Base-by-base conservation (phyloP, 2,329 filamentous ascomycete genomes). In the Pezicula neosporulosa region DNA sequence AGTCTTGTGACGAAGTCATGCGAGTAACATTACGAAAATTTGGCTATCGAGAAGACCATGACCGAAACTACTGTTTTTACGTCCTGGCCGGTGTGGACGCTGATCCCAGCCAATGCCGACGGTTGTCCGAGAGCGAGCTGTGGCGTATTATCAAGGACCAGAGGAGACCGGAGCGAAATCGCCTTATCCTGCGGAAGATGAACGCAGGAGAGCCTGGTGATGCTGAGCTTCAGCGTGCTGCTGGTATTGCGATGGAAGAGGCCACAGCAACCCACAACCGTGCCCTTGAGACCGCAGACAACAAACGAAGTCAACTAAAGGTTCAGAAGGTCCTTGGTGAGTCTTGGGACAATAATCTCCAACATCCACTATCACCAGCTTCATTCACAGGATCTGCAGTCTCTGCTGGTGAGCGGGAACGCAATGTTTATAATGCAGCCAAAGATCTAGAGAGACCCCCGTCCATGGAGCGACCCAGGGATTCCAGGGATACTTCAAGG, bases 1-100 rank as follows among this genome's bases (percentile, higher is more conserved):
- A 86, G 65, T 94, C 88, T 5, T 89, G 90, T 54, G 94, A 97
- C 63, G 91, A 97, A 60, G 89, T 97, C 48, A 93, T 97, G 76
- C 81, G 91, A 43, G 87, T 90, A 54, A 96, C 94, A 0, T 73
- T 97, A 42, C 84, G 87, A 60, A 97, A 97, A 68, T 89, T 96
- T 57, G 85, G 86, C 38, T 79, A 96, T 28, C 89, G 91, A 19
- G 91, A 96, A 65, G 89, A 93, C 56, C 91, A 97, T 63, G 89
- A 94, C 67, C 84, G 91, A 63, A 96, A 95, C 65, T 97, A 96
- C 72, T 97, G 92, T 74, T 97, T 99, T 73, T 97, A 94, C 77
- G 87, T 96, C 1, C 77, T 97, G 52, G 86, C 90, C 59, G 93
- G 92, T 47, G 76, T 90, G 37, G 90, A 97, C 44, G 86, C 92